Conservation (phyloP, 305 asterid genomes). For the Caryopteris hybrid region DNA sequence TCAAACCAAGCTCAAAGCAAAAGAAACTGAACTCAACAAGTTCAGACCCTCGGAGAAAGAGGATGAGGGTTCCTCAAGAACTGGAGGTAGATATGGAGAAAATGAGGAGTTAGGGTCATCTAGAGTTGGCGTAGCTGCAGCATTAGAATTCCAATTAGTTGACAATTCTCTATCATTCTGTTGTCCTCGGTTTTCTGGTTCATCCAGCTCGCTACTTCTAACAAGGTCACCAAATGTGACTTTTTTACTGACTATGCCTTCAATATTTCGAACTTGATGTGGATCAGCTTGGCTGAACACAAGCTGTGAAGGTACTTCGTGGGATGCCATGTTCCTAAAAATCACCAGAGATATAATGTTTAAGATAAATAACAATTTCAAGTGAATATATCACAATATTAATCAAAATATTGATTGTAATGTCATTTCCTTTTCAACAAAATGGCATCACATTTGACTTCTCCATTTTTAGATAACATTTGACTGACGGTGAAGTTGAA, state of each 20-base stretch:
- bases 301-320: constrained; percentile 43
- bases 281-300: constrained; percentile 37
- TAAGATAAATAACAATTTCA: constrained; percentile 16
- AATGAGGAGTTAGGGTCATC: constrained; percentile 88
- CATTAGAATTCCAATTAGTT: constrained; percentile 52
- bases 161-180: constrained; percentile 60
- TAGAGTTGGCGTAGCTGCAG: constrained; percentile 38
- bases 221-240: constrained; percentile 87
- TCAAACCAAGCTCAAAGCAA: constrained; percentile 23
- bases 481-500: constrained; percentile 3
- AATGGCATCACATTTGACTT: neutral
- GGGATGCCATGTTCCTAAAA: constrained; percentile 48
- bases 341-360: constrained; percentile 17
- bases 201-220: constrained; percentile 66
- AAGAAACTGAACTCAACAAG: constrained; percentile 13
- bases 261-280: constrained; percentile 38
- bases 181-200: constrained; percentile 51
- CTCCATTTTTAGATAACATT: neutral
- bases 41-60: constrained; percentile 88
- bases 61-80: constrained; percentile 92
- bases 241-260: constrained; percentile 59
- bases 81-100: constrained; percentile 84
- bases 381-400: constrained; percentile 3
- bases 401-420: neutral
- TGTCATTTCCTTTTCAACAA: neutral